phyloP scores from a whole-genome alignment of 2,329 filamentous ascomycete species.

The Ophiobolus disseminans region DNA sequence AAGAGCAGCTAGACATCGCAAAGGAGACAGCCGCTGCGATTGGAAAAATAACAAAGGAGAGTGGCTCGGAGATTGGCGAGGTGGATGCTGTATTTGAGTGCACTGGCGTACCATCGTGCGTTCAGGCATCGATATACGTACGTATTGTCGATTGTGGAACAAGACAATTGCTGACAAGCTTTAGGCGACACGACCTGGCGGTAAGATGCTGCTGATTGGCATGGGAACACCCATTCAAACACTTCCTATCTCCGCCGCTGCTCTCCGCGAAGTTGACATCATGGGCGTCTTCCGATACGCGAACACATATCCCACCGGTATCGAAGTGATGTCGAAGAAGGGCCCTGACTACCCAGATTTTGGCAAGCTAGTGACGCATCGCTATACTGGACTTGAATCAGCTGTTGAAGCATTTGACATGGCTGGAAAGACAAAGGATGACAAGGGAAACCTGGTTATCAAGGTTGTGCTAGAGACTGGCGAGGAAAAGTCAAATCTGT shows the following conservation, averaged over 20 bases:
- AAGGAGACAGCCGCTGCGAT: conserved; percentile 58
- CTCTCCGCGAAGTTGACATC: conserved; percentile 77
- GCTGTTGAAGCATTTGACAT: conserved; percentile 72
- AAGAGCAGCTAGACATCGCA: conserved; percentile 61
- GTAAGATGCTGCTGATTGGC: conserved; percentile 77
- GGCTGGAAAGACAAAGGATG: conserved; percentile 71
- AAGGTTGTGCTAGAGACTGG: conserved; percentile 68
- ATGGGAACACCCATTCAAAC: conserved; percentile 82
- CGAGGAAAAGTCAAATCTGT: conserved; percentile 33
- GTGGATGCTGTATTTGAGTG: conserved; percentile 78
- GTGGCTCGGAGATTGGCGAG: conserved; percentile 54
- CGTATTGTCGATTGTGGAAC: conserved; percentile 17
- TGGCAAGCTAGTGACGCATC: conserved; percentile 76
- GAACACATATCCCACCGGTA: conserved; percentile 76
- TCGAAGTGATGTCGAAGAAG: conserved; percentile 62
- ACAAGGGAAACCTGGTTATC: conserved; percentile 71
- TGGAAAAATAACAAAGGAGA: conserved; percentile 46
- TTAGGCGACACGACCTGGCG: conserved; percentile 68
- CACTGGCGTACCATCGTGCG: conserved; percentile 76
- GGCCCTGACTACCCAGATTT: conserved; percentile 65
- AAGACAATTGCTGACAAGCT: conserved; percentile 8
- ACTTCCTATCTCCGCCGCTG: conserved; percentile 73
- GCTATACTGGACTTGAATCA: conserved; percentile 69
- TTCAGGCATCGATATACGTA: conserved; percentile 76
- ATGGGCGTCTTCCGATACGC: conserved; percentile 80